phyloP scores from a whole-genome alignment of 2,329 filamentous ascomycete species.

The Pyricularia pennisetigena region DNA sequence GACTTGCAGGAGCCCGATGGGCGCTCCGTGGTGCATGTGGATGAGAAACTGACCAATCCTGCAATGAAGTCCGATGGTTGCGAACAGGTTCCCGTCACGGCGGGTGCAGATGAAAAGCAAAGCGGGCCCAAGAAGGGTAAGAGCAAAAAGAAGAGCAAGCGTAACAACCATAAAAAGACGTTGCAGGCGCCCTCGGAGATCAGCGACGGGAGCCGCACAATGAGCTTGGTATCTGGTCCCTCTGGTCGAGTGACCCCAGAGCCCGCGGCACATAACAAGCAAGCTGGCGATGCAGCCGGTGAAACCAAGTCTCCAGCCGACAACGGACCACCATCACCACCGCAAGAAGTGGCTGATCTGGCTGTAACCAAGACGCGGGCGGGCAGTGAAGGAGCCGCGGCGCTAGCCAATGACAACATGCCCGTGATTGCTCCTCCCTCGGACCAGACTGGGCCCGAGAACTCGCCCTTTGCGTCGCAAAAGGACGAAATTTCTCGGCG shows the following conservation, averaged over 20 bases:
- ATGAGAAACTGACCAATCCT: neutral
- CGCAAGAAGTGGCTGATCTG: neutral
- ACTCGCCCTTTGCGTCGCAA: conserved; percentile 1
- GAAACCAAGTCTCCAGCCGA: neutral
- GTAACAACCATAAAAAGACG: neutral
- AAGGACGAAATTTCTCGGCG: conserved; percentile 3
- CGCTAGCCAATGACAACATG: too few species aligned
- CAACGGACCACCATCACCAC: neutral
- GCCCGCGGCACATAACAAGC: neutral
- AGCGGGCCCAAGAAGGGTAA: conserved; percentile 5
- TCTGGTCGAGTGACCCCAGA: conserved; percentile 1
- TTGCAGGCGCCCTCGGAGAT: neutral
- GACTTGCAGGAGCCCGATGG: neutral
- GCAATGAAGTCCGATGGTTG: neutral
- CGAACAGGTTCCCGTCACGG: neutral
- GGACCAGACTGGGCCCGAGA: neutral
- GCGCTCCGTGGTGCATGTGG: neutral
- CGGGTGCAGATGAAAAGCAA: neutral
- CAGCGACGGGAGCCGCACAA: neutral
- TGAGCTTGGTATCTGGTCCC: neutral
- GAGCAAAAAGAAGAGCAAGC: conserved; percentile 6
- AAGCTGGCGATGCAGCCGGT: neutral
- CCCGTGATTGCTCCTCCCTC: neutral
- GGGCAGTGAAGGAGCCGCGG: neutral
- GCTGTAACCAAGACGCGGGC: neutral